Base-by-base conservation (phyloP, 1,284 basidiomycete species). In the Phlebopus sp. region DNA sequence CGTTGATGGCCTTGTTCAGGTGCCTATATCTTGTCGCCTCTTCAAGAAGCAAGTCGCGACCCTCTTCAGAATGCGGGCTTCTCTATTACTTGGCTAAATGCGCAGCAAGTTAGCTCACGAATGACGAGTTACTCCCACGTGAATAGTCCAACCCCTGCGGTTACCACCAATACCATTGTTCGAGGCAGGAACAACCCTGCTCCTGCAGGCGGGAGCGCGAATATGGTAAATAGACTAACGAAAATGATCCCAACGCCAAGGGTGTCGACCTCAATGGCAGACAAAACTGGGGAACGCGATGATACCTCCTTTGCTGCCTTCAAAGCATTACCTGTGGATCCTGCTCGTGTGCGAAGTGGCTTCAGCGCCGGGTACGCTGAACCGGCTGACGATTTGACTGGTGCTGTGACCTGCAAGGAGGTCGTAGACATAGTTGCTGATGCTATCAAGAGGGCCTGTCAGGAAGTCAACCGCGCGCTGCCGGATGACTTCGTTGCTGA, bases 21-120 rank as follows among this genome's bases (percentile, higher is more conserved):
- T 27, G 82, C 89, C 43, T 97, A 97, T 62, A 95, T 97, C 48
- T 70, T 96, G 29, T 95, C 92, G 2, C 85, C 92, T 1, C 72
- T 97, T 5, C 91, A 96, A 67, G 92, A 95, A 66, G 84, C 90
- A 0, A 92, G 90, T 55, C 82, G 91, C 21, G 91, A 96, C 65
- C 81, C 86, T 0, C 60, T 75, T 9, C 90, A 96, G 68, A 97
- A 97, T 59, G 84, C 85, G 35, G 94, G 94, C 0, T 92, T 97
- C 62, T 66, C 83, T 4, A 67, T 97, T 44, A 77, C 76, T 17
- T 97, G 91, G 82, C 75, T 79, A 31, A 81, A 80, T 39, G 72
- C 76, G 0, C 73, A 78, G 44, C 81, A 89, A 63, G 74, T 81
- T 49, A 75, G 72, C 49, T 86, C 86, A 0, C 80, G 91, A 21